Evolutionary conservation across 805 yeast species (phyloP).

Genomic region (Saccharomycopsis sp.): DNA sequence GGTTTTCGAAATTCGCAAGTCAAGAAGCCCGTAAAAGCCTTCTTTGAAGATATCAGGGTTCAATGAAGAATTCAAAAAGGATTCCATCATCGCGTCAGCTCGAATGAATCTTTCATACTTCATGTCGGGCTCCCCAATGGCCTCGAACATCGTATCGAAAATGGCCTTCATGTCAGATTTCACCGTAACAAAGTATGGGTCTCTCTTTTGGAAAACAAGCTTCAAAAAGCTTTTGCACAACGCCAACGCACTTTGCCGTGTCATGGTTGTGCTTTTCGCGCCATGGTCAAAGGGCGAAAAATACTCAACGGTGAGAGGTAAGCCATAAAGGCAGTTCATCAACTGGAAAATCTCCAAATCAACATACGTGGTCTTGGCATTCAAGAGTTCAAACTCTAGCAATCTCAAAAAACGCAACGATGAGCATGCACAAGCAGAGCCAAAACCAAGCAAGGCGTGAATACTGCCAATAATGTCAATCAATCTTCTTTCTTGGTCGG

Average conservation of each 20-base stretch:
- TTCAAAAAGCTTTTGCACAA: slow-evolving; percentile 44
- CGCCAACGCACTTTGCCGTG: slow-evolving; percentile 31
- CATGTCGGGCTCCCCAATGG: slow-evolving; percentile 58
- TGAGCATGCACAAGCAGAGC: slow-evolving; percentile 60
- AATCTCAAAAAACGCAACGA: slow-evolving; percentile 54
- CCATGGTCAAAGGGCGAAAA: slow-evolving; percentile 63
- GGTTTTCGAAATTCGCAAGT: slow-evolving; percentile 27
- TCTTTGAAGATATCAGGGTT: slow-evolving; percentile 38
- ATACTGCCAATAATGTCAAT: slow-evolving; percentile 46
- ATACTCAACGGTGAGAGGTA: slow-evolving; percentile 48
- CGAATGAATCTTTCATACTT: slow-evolving; percentile 34
- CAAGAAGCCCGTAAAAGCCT: slow-evolving; percentile 43
- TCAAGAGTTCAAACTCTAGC: slow-evolving; percentile 44
- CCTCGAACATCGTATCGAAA: slow-evolving; percentile 62
- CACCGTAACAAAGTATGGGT: slow-evolving; percentile 50
- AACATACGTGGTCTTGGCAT: slow-evolving; percentile 29
- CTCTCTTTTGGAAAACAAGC: slow-evolving; percentile 44
- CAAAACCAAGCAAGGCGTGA: slow-evolving; percentile 66
- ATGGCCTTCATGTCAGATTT: slow-evolving; percentile 65
- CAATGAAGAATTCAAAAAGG: slow-evolving; percentile 39
- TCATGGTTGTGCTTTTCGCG: slow-evolving; percentile 34
- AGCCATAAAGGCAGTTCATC: slow-evolving; percentile 69
- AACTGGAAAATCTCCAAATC: slow-evolving; percentile 67
- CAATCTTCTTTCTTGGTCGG: slow-evolving; percentile 10
- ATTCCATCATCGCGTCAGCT: slow-evolving; percentile 38